Percentiles rank a stretch among this genome's conserved stretches.
Evolutionary conservation across 306 rosid species (phyloP).

Genomic region (Prunus salicina): DNA sequence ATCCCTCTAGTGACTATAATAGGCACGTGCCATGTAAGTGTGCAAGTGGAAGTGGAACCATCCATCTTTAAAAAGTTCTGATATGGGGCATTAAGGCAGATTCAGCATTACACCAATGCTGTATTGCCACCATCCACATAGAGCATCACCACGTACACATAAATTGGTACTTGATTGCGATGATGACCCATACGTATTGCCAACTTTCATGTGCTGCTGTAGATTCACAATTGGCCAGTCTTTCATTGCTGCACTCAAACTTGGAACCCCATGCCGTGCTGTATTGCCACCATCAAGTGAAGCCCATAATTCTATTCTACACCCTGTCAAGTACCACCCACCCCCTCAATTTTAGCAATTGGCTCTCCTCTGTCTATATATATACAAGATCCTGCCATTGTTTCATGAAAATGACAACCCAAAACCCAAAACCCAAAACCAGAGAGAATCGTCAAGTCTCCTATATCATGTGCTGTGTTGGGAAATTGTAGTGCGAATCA

Average conservation of each 20-base stretch:
- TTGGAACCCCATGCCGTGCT: neutral
- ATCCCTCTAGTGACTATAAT: no score
- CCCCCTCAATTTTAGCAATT: neutral
- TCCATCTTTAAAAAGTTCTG: neutral
- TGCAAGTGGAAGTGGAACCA: neutral
- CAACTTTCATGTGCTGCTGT: slow-evolving; percentile 2
- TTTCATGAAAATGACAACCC: neutral
- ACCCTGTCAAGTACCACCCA: neutral
- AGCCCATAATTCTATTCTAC: neutral
- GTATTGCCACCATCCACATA: neutral
- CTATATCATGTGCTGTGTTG: no score
- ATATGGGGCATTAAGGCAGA: neutral
- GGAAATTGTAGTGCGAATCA: no score
- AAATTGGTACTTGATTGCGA: slow-evolving; percentile 8
- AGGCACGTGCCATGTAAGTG: no score
- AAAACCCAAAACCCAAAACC: neutral
- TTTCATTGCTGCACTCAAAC: slow-evolving; percentile 1
- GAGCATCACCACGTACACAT: neutral
- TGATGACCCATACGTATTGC: neutral
- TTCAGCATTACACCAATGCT: slow-evolving; percentile 1
- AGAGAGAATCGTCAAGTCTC: no score
- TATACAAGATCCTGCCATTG: no score
- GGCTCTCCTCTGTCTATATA: neutral
- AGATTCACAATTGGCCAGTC: neutral
- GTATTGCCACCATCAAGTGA: neutral